Evolutionary conservation across 2,329 filamentous ascomycete species (phyloP).

Genomic region (Arachnomyces sp.): DNA sequence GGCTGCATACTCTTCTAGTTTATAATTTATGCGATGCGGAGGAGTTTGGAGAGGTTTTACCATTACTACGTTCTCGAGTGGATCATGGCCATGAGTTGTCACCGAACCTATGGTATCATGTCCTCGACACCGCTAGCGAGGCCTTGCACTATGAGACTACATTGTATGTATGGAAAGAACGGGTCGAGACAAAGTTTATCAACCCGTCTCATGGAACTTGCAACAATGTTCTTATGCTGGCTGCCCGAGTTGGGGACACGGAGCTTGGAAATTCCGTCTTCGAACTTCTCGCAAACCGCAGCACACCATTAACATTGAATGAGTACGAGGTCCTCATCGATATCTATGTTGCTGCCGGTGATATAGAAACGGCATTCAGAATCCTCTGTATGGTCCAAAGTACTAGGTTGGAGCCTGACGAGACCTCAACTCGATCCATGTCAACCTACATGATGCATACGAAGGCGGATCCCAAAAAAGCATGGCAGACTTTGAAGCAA

Average conservation of each 20-base stretch:
- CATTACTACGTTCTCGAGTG: constrained; percentile 55
- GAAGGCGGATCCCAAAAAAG: constrained; percentile 37
- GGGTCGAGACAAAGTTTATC: constrained; percentile 53
- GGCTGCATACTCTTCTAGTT: constrained; percentile 73
- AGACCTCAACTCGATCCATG: constrained; percentile 57
- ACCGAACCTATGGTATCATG: constrained; percentile 57
- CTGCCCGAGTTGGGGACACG: constrained; percentile 60
- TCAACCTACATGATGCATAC: constrained; percentile 48
- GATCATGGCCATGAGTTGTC: constrained; percentile 42
- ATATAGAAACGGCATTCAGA: constrained; percentile 60
- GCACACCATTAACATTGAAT: constrained; percentile 49
- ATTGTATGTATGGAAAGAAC: constrained; percentile 62
- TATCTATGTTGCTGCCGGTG: constrained; percentile 54
- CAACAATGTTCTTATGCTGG: constrained; percentile 62
- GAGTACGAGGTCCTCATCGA: constrained; percentile 78
- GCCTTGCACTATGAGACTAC: constrained; percentile 57
- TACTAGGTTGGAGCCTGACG: constrained; percentile 51
- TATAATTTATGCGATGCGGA: constrained; percentile 63
- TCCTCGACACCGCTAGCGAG: constrained; percentile 68
- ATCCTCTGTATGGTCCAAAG: constrained; percentile 67
- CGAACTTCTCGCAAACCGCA: constrained; percentile 53
- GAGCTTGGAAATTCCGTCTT: constrained; percentile 65
- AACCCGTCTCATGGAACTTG: constrained; percentile 59
- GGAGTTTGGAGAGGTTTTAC: constrained; percentile 70
- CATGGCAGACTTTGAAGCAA: constrained; percentile 50